A percentile compares a stretch with the other conserved stretches of the same genome.
Evolutionary conservation across 208 protist genomes (phyloP).

Genomic region (Crithidia fasciculata): DNA sequence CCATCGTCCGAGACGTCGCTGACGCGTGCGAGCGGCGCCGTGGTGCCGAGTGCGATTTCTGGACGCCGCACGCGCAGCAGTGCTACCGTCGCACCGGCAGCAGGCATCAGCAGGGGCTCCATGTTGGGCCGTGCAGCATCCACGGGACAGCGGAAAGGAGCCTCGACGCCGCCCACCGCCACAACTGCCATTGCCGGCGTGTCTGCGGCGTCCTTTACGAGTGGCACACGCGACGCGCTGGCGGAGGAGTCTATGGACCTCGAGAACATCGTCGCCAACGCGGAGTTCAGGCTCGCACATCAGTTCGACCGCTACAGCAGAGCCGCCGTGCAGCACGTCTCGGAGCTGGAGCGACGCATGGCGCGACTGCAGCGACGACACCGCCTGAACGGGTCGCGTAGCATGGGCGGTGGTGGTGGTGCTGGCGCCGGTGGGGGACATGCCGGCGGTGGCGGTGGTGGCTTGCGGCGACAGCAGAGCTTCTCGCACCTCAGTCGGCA

Average conservation of each 20-base stretch:
- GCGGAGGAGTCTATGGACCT: constrained; percentile 56
- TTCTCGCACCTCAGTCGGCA: constrained; percentile 9
- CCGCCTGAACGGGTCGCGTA: background rate
- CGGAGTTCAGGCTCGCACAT: constrained; percentile 65
- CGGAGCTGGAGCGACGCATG: constrained; percentile 60
- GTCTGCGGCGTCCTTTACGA: background rate
- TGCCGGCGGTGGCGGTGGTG: constrained; percentile 5
- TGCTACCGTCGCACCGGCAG: no score
- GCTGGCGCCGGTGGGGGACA: no score
- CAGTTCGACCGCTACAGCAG: constrained; percentile 70
- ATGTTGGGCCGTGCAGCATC: no score
- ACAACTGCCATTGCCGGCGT: no score
- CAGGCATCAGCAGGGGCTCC: no score
- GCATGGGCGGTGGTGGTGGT: no score
- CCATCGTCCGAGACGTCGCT: no score
- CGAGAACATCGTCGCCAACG: constrained; percentile 75
- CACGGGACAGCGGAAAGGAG: no score
- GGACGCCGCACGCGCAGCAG: background rate
- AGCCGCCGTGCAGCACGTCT: constrained; percentile 60
- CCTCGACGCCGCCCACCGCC: no score
- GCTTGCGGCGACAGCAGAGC: background rate
- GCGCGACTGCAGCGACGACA: constrained; percentile 24
- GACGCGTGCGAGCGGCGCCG: no score
- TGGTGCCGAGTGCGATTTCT: no score
- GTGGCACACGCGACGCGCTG: background rate